phyloP scores from a whole-genome alignment of 495 filamentous ascomycete genomes.

The Lichenothelia convexa region DNA sequence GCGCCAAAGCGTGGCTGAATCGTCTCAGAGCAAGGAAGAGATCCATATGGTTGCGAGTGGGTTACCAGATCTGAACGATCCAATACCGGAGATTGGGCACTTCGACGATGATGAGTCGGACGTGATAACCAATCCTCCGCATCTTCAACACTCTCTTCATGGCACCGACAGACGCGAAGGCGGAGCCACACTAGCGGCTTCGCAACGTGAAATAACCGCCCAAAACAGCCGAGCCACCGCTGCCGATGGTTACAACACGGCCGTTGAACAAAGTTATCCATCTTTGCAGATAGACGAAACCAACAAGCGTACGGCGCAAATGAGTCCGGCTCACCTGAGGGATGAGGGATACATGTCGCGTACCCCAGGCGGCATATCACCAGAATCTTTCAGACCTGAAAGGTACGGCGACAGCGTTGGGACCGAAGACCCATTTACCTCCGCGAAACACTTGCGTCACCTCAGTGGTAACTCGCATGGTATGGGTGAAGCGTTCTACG shows the following conservation, averaged over 20 bases:
- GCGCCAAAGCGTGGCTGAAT: conserved; percentile 56
- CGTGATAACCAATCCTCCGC: conserved; percentile 60
- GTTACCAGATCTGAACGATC: conserved; percentile 39
- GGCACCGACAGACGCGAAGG: conserved; percentile 20
- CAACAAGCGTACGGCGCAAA: conserved; percentile 10
- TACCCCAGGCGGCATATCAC: conserved; percentile 11
- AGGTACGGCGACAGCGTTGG: conserved; percentile 40
- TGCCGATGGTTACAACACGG: conserved; percentile 34
- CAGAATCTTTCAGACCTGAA: conserved; percentile 4
- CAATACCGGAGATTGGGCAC: conserved; percentile 50
- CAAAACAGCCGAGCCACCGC: conserved; percentile 30
- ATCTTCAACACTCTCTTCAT: conserved; percentile 48
- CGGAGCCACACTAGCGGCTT: conserved; percentile 26
- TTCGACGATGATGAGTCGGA: conserved; percentile 45
- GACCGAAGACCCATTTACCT: conserved; percentile 37
- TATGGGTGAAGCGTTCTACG: conserved; percentile 75
- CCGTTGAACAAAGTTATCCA: conserved; percentile 20
- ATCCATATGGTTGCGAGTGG: conserved; percentile 42
- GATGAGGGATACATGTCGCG: conserved; percentile 82
- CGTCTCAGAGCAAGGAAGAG: conserved; percentile 24
- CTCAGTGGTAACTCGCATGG: conserved; percentile 83
- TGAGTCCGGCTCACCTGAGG: conserved; percentile 32
- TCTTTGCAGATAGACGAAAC: too few species aligned
- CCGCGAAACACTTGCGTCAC: conserved; percentile 36
- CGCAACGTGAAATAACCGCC: conserved; percentile 24